phyloP scores from a whole-genome alignment of 2,329 filamentous ascomycete genomes.

The Xylaria sp. region DNA sequence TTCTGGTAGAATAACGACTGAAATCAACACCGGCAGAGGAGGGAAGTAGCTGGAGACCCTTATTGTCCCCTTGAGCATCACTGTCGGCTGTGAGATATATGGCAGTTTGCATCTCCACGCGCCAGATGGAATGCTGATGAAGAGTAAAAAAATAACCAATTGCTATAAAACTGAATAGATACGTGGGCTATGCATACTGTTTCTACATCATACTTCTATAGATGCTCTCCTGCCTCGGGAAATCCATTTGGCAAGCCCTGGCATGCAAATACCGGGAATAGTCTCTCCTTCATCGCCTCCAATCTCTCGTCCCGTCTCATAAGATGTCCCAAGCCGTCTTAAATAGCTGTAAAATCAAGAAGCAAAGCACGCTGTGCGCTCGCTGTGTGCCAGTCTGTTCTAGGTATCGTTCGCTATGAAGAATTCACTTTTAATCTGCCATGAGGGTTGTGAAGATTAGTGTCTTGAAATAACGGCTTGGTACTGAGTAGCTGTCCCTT shows the following conservation, averaged over 20 bases:
- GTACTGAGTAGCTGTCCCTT: background rate
- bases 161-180: background rate
- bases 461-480: background rate
- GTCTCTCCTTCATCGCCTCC: background rate
- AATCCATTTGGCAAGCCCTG: background rate
- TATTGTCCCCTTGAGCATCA: background rate
- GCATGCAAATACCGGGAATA: background rate
- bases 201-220: slow-evolving; percentile 6
- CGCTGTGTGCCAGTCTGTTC: background rate
- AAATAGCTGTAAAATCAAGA: background rate
- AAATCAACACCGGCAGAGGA: background rate
- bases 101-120: background rate
- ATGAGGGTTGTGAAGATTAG: slow-evolving; percentile 3
- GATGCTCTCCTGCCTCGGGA: background rate
- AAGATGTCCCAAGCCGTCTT: background rate
- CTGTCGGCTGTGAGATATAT: background rate
- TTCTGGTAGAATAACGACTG: too few species aligned
- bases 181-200: slow-evolving; percentile 10
- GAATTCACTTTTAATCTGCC: slow-evolving; percentile 13
- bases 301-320: background rate
- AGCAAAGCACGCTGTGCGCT: background rate
- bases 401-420: background rate
- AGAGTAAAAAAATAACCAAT: background rate
- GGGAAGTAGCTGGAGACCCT: background rate
- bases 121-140: background rate